phyloP scores from a whole-genome alignment of 352 stramenopile species.

The Globisporangium heterothallicum region DNA sequence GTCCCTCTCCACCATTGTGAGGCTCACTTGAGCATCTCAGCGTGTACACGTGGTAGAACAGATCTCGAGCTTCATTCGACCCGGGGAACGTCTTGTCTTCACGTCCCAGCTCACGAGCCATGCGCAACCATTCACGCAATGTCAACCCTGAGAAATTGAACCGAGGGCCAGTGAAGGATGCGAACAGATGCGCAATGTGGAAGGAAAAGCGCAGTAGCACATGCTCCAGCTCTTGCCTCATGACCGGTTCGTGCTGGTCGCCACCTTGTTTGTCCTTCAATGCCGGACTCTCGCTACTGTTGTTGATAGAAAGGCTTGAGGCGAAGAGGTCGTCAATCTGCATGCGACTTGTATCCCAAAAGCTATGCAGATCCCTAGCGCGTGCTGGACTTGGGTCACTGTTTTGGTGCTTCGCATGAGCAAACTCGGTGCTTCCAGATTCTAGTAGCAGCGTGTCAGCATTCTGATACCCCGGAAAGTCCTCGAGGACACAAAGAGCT shows the following conservation, averaged over 20 bases:
- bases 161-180: constrained; percentile 23
- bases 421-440: not conserved
- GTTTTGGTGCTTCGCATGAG: not conserved
- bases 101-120: constrained; percentile 30
- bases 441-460: no score
- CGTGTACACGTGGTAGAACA: constrained; percentile 8
- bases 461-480: constrained; percentile 3
- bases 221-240: constrained; percentile 22
- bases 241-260: not conserved
- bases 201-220: constrained; percentile 37
- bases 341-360: constrained; percentile 9
- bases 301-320: not conserved
- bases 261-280: not conserved
- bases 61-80: not conserved
- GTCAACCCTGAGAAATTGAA: constrained; percentile 22
- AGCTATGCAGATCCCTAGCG: constrained; percentile 4
- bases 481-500: constrained; percentile 15
- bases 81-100: constrained; percentile 22
- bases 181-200: constrained; percentile 38
- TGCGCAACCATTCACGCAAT: constrained; percentile 21
- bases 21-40: no score
- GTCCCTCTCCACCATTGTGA: not conserved
- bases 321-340: constrained; percentile 3
- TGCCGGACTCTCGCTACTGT: not conserved
- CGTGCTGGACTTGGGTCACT: not conserved